These are phyloP conservation scores for Barnettozyma sp. DNA, from an alignment of 805 yeast genomes.

Conservation along the genomic window DNA sequence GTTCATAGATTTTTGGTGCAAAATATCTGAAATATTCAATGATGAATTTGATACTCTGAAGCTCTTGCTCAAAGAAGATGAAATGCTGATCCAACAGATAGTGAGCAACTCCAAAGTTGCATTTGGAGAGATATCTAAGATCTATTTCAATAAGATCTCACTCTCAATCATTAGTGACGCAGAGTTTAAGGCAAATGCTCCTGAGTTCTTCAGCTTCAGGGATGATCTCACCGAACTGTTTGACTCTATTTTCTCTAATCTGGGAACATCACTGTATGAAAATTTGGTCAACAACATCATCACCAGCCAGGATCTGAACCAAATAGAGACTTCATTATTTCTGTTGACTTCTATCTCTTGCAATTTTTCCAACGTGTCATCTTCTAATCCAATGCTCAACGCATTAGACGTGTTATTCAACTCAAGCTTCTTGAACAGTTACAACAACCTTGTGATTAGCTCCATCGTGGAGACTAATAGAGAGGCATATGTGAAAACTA, in stretches of 20 bases:
- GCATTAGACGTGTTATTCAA: slow-evolving; percentile 25
- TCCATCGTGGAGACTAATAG: slow-evolving; percentile 17
- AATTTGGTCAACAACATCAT: slow-evolving; percentile 34
- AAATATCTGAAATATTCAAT: slow-evolving; percentile 48
- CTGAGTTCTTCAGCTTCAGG: slow-evolving; percentile 63
- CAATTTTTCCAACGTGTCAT: slow-evolving; percentile 34
- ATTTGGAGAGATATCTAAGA: slow-evolving; percentile 45
- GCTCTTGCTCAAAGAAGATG: slow-evolving; percentile 29
- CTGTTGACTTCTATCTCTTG: slow-evolving; percentile 50
- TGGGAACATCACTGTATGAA: slow-evolving; percentile 46
- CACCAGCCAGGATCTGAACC: slow-evolving; percentile 25
- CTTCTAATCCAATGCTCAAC: slow-evolving; percentile 18
- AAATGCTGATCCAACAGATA: slow-evolving; percentile 24
- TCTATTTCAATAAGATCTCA: slow-evolving; percentile 66
- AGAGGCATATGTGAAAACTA: slow-evolving; percentile 36
- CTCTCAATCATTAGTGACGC: slow-evolving; percentile 32
- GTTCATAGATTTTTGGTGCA: slow-evolving; percentile 64
- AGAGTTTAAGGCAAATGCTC: slow-evolving; percentile 26
- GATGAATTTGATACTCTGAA: slow-evolving; percentile 39
- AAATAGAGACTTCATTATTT: slow-evolving; percentile 57
- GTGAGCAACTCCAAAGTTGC: slow-evolving; percentile 30
- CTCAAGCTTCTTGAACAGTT: slow-evolving; percentile 24
- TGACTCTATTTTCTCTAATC: slow-evolving; percentile 60
- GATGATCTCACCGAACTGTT: slow-evolving; percentile 71
- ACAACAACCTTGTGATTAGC: slow-evolving; percentile 7